Base-by-base conservation (phyloP, 2,329 filamentous ascomycete species). In the Dendrostoma leiphaemia region DNA sequence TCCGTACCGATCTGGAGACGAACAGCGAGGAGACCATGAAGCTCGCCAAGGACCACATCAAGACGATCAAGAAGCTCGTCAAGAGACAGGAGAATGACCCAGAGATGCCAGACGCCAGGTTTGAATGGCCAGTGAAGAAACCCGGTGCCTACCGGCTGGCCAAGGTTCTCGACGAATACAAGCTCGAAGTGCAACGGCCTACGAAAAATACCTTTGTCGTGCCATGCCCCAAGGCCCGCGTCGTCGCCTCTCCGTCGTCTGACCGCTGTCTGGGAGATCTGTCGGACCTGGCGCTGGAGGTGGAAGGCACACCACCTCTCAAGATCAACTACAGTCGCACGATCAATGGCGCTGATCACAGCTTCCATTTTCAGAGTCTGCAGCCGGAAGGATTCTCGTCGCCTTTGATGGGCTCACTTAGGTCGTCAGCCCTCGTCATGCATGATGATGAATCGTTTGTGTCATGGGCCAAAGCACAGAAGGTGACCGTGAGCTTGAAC, bases 251-350 rank as follows among this genome's bases (percentile, higher is more conserved):
- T 6, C 79, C 82, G 21, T 76, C 81, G 5, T 72, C 77, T 2
- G 80, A 89, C 60, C 88, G 89, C 64, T 99, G 94, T 69, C 84
- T 88, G 50, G 90, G 90, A 50, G 93, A 99, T 62, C 74, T 97
- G 32, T 97, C 94, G 2, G 85, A 96, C 64, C 76, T 97, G 43
- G 82, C 86, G 17, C 76, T 99, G 48, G 85, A 93, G 63, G 90
- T 97, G 4, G 81, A 89, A 60, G 94, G 94, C 17, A 95, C 91
- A 0, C 90, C 95, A 3, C 94, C 94, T 3, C 77, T 99, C 60
- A 92, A 92, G 67, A 89, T 99, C 62, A 90, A 90, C 63, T 99
- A 99, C 71, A 94, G 90, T 64, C 88, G 91, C 51, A 87, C 85
- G 6, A 86, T 96, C 62, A 96, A 97, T 62, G 84, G 85, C 58